Evolutionary conservation across 148 eudicot species (phyloP), one percentile per base, ranked within the genome.

Genomic region (Vaccinium corymbosum): DNA sequence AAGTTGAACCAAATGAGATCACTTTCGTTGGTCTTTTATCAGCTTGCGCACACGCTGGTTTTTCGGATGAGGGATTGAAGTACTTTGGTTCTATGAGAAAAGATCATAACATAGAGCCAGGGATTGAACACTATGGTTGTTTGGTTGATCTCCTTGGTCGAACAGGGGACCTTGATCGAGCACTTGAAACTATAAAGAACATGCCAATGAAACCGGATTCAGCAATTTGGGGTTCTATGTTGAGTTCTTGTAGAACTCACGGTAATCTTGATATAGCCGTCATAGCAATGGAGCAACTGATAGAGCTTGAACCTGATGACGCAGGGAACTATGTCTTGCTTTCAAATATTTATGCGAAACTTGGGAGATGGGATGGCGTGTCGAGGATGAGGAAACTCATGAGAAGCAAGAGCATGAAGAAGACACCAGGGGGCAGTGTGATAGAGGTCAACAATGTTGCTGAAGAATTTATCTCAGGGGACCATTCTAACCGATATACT

Each of bases 161-260:
- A 77, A 84, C 87, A 8, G 91, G 93, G 25, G 35, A 55, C 76
- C 76, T 88, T 76, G 82, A 68, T 2, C 88, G 81, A 71, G 92
- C 92, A 50, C 79, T 90, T 38, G 84, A 87, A 51, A 27, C 89
- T 75, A 87, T 90, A 6, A 77, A 51, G 15, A 61, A 73, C 49
- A 90, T 89, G 91, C 94, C 94, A 6, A 89, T 86, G 83, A 71
- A 87, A 66, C 89, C 91, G 7, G 90, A 91, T 68, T 88, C 91
- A 76, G 89, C 87, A 25, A 79, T 87, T 55, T 91, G 94, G 94
- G 89, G 78, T 51, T 86, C 89, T 82, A 83, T 90, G 32, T 89
- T 91, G 55, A 86, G 85, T n/a, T 87, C 89, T 27, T 90, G 94
- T 81, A 84, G 87, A 76, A 79, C 87, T 80, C 89, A 91, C 64